Conservation (phyloP, 345 rosid genomes). For the Aquilaria malaccensis region DNA sequence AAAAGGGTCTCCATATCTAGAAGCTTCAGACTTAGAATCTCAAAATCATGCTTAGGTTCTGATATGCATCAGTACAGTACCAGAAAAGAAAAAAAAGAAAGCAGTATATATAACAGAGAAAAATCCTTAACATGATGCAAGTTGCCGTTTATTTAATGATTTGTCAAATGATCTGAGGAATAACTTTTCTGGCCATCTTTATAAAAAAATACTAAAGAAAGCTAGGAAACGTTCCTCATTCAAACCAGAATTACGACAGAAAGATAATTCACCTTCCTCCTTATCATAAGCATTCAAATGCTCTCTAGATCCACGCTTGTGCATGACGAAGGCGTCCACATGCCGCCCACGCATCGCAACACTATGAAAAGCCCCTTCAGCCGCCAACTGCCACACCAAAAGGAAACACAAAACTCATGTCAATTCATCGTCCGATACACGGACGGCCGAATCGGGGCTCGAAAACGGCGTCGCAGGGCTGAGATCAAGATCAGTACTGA, state of each 20-base stretch:
- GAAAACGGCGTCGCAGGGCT: background rate
- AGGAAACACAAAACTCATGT: background rate
- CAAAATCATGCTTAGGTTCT: too few species aligned
- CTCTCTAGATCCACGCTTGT: conserved; percentile 58
- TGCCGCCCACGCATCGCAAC: conserved; percentile 66
- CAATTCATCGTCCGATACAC: background rate
- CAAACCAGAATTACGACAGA: background rate
- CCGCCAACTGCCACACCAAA: conserved; percentile 16
- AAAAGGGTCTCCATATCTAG: background rate
- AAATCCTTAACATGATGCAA: too few species aligned
- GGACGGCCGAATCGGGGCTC: conserved; percentile 1
- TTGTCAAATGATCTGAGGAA: too few species aligned
- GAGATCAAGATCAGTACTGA: background rate
- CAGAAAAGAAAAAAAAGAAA: background rate
- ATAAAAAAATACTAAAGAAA: background rate
- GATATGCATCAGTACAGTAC: too few species aligned
- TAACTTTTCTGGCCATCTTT: too few species aligned
- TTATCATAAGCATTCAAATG: conserved; percentile 31
- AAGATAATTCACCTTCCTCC: conserved; percentile 48
- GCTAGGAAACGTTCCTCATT: background rate
- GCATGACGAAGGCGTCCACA: conserved; percentile 26
- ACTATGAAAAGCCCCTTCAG: conserved; percentile 13
- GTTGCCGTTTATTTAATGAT: too few species aligned
- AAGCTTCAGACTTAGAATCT: background rate
- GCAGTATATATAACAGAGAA: too few species aligned